Evolutionary conservation across 176 grass and related monocot species (phyloP).

Genomic region (Calamus simplicifolius): DNA sequence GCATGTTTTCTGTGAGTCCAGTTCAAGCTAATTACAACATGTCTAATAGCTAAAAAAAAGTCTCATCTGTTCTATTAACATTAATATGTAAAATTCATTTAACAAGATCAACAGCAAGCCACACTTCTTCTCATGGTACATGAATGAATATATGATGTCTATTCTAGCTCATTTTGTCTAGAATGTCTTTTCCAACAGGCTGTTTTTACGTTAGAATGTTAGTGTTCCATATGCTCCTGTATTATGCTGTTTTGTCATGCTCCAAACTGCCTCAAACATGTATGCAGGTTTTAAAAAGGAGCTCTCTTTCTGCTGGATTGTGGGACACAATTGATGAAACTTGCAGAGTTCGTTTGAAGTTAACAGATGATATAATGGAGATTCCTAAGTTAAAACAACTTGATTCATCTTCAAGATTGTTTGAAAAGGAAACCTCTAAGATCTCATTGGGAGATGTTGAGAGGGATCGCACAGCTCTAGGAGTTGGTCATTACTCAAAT

Average conservation of each 20-base stretch:
- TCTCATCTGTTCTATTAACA: no score
- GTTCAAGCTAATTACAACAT: no score
- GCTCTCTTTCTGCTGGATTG: slow-evolving; percentile 39
- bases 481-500: slow-evolving; percentile 28
- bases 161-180: no score
- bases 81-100: no score
- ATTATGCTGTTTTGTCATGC: neutral
- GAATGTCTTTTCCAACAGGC: no score
- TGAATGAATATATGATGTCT: no score
- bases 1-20: no score
- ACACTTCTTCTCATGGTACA: no score
- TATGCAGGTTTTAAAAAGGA: slow-evolving; percentile 63
- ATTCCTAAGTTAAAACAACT: slow-evolving; percentile 29
- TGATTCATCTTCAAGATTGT: slow-evolving; percentile 39
- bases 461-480: slow-evolving; percentile 9
- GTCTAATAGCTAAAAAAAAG: no score
- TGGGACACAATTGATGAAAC: slow-evolving; percentile 47
- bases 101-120: no score
- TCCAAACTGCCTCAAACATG: neutral
- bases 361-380: slow-evolving; percentile 26
- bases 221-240: no score
- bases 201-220: no score
- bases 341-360: slow-evolving; percentile 38
- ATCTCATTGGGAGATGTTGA: slow-evolving; percentile 16
- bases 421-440: slow-evolving; percentile 41